Conservation (phyloP, 2,329 filamentous ascomycete species). For the Monascus ruber region DNA sequence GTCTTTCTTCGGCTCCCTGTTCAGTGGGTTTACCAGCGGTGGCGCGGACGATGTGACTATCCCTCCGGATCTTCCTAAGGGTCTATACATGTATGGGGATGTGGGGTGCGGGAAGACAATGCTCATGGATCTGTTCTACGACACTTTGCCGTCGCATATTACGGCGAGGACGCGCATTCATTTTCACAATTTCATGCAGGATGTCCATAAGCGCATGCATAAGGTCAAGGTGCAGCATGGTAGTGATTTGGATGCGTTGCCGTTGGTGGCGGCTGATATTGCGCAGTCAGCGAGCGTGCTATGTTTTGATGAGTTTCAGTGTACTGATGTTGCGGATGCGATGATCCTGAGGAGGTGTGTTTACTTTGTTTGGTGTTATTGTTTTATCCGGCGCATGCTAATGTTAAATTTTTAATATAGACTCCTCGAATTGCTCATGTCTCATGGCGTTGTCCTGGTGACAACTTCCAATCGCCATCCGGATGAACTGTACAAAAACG, state of each 20-base stretch:
- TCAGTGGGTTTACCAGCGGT: slow-evolving; percentile 18
- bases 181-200: slow-evolving; percentile 99
- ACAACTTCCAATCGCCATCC: slow-evolving; percentile 97
- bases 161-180: slow-evolving; percentile 82
- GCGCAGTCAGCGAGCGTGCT: slow-evolving; percentile 74
- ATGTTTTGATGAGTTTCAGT: slow-evolving; percentile 98
- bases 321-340: slow-evolving; percentile 93
- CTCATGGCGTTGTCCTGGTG: slow-evolving; percentile 89
- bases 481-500: slow-evolving; percentile 94
- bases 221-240: slow-evolving; percentile 81
- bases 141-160: slow-evolving; percentile 73
- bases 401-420: slow-evolving; percentile 21
- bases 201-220: slow-evolving; percentile 84
- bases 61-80: slow-evolving; percentile 66
- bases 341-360: slow-evolving; percentile 77
- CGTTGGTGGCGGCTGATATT: slow-evolving; percentile 90
- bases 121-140: slow-evolving; percentile 98
- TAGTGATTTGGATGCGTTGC: slow-evolving; percentile 78
- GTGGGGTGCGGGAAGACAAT: slow-evolving; percentile 98
- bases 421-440: slow-evolving; percentile 82
- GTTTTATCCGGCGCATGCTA: too few relatives aligned
- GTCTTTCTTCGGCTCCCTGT: slow-evolving; percentile 41
- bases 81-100: slow-evolving; percentile 90
- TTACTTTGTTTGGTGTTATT: neutral
- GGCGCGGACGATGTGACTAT: slow-evolving; percentile 38